Percentiles rank a stretch among this genome's conserved stretches.
Conservation (phyloP, 106 monocot genomes). For the Vanilla planifolia region DNA sequence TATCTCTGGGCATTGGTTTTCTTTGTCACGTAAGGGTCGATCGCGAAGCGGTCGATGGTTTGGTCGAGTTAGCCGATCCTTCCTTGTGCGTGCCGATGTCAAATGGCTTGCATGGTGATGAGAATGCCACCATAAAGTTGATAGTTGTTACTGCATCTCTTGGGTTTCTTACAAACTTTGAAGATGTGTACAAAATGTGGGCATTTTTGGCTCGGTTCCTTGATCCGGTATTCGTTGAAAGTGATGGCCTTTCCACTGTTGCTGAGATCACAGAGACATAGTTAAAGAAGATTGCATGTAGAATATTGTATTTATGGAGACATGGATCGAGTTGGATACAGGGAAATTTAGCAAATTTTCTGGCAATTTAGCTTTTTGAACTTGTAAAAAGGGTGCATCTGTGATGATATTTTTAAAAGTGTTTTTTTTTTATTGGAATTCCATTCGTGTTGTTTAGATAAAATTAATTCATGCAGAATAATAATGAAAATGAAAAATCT, state of each 20-base stretch:
- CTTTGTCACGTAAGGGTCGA: conserved; percentile 64
- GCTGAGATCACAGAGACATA: neutral
- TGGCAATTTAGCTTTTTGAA: no score
- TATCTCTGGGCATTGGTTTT: conserved; percentile 77
- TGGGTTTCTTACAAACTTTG: conserved; percentile 95
- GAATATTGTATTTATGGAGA: no score
- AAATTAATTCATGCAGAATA: no score
- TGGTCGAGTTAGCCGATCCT: conserved; percentile 24
- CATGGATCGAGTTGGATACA: no score
- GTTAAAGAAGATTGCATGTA: no score
- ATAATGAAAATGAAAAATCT: no score
- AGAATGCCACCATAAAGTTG: conserved; percentile 39
- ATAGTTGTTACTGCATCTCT: conserved; percentile 93
- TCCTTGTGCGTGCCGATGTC: conserved; percentile 31
- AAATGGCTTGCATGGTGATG: conserved; percentile 38
- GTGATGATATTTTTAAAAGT: no score
- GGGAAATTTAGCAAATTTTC: no score
- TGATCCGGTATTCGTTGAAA: conserved; percentile 58
- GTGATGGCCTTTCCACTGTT: conserved; percentile 5
- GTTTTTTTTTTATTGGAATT: no score
- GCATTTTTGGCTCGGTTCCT: conserved; percentile 86
- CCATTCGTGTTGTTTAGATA: no score
- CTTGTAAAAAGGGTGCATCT: no score
- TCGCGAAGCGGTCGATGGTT: conserved; percentile 28
- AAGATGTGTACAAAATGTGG: conserved; percentile 96